Base-by-base conservation (phyloP, 1,284 basidiomycete species). In the Peniophora sp. region DNA sequence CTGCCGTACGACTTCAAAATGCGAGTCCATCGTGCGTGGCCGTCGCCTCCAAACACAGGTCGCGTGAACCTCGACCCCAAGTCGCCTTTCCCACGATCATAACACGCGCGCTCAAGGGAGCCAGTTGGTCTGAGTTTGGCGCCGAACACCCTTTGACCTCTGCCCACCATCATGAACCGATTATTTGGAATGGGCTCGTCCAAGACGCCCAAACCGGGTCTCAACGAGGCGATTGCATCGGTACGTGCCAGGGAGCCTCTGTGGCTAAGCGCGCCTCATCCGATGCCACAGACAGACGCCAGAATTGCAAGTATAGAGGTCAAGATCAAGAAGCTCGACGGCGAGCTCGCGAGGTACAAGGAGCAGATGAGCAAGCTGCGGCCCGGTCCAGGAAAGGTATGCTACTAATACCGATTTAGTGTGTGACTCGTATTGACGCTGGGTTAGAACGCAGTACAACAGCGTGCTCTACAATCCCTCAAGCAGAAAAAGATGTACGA, bases 401-500 rank as follows among this genome's bases (percentile, higher is more conserved):
- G 69, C 54, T 23, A n/a, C n/a, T n/a, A n/a, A n/a, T n/a, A n/a
- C n/a, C n/a, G n/a, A n/a, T n/a, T 48, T 24, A 47, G 5, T 20
- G 15, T 20, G 37, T 41, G 15, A 15, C 37, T 41, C 37, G n/a
- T 41, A 20, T 41, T 15, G 47, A 35, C 47, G n/a, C 22, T 47
- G 17, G 27, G 6, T 41, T 63, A 97, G 92, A 74, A 78, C 54
- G 95, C 97, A 1, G 89, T 99, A 39, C 92, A 97, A 67, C 88
- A 96, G 66, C 84, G 97, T n/a, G 97, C 96, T 0, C 71, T 99
- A 44, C 80, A 93, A 48, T 92, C 92, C 2, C 77, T 99, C 47
- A 94, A 94, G 70, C 97, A 99, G 72, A 97, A 94, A 74, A 82
- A 85, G 64, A 85, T 98, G 86, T 96, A 99, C 71, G 97, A 99